Evolutionary conservation across 495 filamentous ascomycete genomes (phyloP).

Genomic region (Bathelium albidoporum): DNA sequence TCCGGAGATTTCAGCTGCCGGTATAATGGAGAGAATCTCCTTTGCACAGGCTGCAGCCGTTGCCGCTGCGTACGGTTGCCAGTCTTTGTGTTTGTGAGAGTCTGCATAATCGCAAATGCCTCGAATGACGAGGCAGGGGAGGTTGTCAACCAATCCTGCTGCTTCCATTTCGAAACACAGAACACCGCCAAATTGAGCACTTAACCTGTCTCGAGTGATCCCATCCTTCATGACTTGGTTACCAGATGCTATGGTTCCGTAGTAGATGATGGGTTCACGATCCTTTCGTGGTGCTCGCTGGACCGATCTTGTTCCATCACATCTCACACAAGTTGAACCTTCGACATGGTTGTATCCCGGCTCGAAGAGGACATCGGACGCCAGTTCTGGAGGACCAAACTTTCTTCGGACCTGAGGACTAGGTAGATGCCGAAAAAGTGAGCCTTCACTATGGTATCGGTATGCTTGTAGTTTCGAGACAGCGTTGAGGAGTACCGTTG

Average conservation of each 20-base stretch:
- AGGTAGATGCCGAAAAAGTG: constrained; percentile 4
- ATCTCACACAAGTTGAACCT: constrained; percentile 3
- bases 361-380: constrained; percentile 8
- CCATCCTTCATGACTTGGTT: constrained; percentile 29
- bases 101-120: constrained; percentile 26
- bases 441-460: neutral
- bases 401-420: neutral
- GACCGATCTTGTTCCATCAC: neutral
- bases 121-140: constrained; percentile 22
- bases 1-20: neutral
- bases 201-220: constrained; percentile 7
- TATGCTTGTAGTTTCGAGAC: constrained; percentile 2
- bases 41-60: constrained; percentile 23
- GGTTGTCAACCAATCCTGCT: constrained; percentile 17
- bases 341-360: constrained; percentile 7
- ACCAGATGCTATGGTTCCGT: constrained; percentile 33
- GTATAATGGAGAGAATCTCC: constrained; percentile 12
- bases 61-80: constrained; percentile 18
- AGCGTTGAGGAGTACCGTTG: constrained; percentile 5
- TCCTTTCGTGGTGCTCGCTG: neutral
- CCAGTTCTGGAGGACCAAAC: neutral
- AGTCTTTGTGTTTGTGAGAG: constrained; percentile 19
- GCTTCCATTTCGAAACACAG: constrained; percentile 27
- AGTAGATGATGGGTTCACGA: constrained; percentile 21
- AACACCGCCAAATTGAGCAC: constrained; percentile 4